Evolutionary conservation across 2,329 filamentous ascomycete species (phyloP).

Genomic region (Botryotinia globosa): DNA sequence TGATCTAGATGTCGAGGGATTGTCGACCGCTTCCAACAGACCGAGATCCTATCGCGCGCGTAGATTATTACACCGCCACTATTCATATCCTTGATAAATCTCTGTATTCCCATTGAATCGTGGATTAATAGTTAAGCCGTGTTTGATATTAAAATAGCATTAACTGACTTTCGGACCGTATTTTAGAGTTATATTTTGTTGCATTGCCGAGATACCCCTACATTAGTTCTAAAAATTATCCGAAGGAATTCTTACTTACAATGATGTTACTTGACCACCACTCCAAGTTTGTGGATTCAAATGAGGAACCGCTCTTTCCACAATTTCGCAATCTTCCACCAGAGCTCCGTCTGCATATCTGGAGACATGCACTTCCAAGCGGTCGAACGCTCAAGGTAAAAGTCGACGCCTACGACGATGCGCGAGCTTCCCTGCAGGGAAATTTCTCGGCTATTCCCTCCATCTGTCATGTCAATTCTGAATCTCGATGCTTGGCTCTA

Average conservation of each 20-base stretch:
- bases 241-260: not conserved
- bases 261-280: not conserved
- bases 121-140: not conserved
- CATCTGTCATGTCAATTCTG: constrained; percentile 21
- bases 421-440: not conserved
- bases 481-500: constrained; percentile 11
- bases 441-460: constrained; percentile 25
- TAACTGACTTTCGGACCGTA: not conserved
- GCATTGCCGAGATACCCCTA: not conserved
- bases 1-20: not conserved
- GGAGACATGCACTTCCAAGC: not conserved
- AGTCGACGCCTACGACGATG: constrained; percentile 1
- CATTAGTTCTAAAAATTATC: not conserved
- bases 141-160: not conserved
- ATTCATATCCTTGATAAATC: not conserved
- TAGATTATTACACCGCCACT: not conserved
- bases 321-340: constrained; percentile 1
- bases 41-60: not conserved
- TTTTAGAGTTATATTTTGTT: not conserved
- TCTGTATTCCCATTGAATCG: not conserved
- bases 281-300: not conserved
- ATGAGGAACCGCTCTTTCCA: not conserved
- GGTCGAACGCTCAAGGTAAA: constrained; percentile 2
- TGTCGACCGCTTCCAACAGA: not conserved
- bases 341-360: constrained; percentile 2